phyloP scores from a whole-genome alignment of 2,329 filamentous ascomycete genomes.

The Cucurbitaria berberidis region DNA sequence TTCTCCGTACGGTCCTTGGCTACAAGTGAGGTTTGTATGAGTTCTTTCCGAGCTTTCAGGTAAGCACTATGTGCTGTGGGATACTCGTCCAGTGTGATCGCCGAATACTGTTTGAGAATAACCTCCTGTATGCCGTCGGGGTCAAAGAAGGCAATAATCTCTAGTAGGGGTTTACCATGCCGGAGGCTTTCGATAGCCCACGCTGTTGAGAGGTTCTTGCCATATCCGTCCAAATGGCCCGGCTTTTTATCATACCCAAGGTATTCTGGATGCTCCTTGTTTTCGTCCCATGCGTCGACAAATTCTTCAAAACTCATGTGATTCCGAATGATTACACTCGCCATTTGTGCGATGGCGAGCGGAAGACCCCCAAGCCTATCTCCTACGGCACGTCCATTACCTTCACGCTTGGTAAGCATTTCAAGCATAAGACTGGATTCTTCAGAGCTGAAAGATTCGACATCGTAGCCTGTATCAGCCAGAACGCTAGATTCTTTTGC shows the following conservation, averaged over 20 bases:
- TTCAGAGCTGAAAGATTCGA: too few relatives aligned
- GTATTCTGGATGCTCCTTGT: too few relatives aligned
- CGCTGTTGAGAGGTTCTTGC: neutral
- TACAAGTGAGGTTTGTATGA: neutral
- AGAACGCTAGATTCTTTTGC: too few relatives aligned
- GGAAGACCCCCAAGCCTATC: constrained; percentile 19
- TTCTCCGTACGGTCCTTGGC: neutral
- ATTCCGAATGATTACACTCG: neutral
- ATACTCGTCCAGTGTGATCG: too few relatives aligned
- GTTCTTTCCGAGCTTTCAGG: neutral
- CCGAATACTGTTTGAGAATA: neutral
- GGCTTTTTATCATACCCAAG: neutral
- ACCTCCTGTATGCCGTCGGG: constrained; percentile 1
- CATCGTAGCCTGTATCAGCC: too few relatives aligned
- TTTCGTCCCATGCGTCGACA: too few relatives aligned
- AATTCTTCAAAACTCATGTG: too few relatives aligned
- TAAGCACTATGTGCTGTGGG: too few relatives aligned
- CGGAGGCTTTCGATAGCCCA: constrained; percentile 5
- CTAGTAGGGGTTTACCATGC: neutral
- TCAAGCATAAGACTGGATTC: too few relatives aligned
- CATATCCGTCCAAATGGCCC: neutral
- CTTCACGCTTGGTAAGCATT: too few relatives aligned
- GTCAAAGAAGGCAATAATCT: neutral
- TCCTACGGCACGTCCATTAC: too few relatives aligned
- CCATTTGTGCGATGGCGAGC: constrained; percentile 19